Evolutionary conservation across 2,329 filamentous ascomycete species (phyloP).

Genomic region (Juglanconis juglandina): DNA sequence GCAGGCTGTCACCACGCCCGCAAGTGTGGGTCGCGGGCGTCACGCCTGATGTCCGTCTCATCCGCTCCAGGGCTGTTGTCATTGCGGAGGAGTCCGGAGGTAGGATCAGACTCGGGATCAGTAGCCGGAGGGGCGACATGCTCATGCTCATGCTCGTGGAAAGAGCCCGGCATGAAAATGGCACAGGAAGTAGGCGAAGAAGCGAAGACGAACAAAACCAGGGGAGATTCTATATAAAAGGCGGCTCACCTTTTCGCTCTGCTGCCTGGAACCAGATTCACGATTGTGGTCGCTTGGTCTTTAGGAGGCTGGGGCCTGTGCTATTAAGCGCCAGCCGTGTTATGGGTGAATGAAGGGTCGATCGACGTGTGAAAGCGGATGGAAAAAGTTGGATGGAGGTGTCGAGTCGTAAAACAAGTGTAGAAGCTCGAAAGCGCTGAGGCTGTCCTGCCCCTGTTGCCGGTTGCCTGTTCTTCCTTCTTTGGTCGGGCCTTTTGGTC

Average conservation of each 20-base stretch:
- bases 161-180: background rate
- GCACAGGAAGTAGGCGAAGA: background rate
- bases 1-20: background rate
- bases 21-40: background rate
- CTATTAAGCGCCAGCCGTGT: too few species aligned
- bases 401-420: background rate
- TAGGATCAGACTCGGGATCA: background rate
- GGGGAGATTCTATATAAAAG: background rate
- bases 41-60: background rate
- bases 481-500: slow-evolving; percentile 2
- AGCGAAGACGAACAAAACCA: background rate
- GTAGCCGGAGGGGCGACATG: background rate
- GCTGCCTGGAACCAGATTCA: background rate
- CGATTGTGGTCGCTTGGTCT: background rate
- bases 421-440: background rate
- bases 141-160: background rate
- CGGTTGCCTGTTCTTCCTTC: background rate
- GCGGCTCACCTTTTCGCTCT: background rate
- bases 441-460: too few species aligned
- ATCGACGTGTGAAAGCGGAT: background rate
- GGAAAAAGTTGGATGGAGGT: background rate
- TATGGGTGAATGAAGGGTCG: background rate
- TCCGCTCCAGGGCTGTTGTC: background rate
- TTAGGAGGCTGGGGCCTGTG: background rate
- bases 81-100: background rate